These are phyloP conservation scores for Akanthomyces uredinophilus DNA, from an alignment of 2,329 filamentous ascomycete species.

Conservation along the genomic window DNA sequence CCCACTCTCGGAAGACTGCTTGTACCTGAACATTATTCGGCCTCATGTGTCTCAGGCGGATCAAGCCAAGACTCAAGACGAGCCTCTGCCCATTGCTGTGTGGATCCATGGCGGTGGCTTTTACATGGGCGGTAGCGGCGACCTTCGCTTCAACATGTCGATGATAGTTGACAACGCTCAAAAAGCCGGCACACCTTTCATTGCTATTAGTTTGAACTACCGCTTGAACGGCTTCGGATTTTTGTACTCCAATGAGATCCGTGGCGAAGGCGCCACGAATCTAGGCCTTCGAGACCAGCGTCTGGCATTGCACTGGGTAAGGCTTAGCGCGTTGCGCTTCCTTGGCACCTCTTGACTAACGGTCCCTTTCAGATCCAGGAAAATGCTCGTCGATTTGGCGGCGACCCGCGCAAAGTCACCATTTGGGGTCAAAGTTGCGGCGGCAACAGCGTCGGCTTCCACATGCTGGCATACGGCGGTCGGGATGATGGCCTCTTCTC, in stretches of 20 bases:
- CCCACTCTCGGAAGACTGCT: not conserved
- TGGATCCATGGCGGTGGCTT: slow-evolving; percentile 1
- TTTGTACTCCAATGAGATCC: not conserved
- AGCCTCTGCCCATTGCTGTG: not conserved
- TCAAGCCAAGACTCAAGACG: not conserved
- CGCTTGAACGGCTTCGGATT: not conserved
- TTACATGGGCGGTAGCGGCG: not conserved
- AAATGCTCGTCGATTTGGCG: not conserved
- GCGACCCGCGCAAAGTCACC: not conserved
- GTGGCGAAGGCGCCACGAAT: not conserved
- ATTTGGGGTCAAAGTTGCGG: not conserved
- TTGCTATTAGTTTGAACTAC: not conserved
- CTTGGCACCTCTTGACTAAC: no score
- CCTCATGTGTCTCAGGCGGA: not conserved
- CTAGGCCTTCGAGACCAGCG: not conserved
- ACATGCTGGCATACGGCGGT: slow-evolving; percentile 36
- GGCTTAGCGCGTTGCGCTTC: not conserved
- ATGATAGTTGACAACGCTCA: not conserved
- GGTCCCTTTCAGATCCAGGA: not conserved
- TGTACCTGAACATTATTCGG: not conserved
- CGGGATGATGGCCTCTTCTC: slow-evolving; percentile 36
- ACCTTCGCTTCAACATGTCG: not conserved
- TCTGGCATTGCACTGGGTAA: not conserved
- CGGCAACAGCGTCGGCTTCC: slow-evolving; percentile 38
- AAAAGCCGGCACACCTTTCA: not conserved